Conservation (phyloP, 345 rosid species). For the Firmiana major region DNA sequence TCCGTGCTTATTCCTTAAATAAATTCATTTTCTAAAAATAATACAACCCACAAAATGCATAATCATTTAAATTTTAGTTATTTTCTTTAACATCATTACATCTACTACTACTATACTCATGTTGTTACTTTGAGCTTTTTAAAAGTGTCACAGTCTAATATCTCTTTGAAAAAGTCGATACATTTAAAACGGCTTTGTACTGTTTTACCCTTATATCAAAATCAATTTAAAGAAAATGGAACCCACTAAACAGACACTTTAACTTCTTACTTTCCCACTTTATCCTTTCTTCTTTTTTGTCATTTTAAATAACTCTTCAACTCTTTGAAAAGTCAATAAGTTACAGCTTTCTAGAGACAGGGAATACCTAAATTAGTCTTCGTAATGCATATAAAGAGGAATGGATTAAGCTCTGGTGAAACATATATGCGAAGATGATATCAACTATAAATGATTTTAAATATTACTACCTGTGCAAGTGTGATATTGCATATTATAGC, state of each 20-base stretch:
- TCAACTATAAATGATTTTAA: slow-evolving; percentile 2
- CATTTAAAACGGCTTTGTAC: background rate
- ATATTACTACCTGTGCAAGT: slow-evolving; percentile 71
- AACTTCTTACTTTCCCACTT: background rate
- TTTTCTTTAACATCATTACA: background rate
- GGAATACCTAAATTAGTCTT: background rate
- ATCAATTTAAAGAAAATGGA: background rate
- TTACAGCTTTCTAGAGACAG: background rate
- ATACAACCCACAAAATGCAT: background rate
- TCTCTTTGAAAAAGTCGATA: background rate
- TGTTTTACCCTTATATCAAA: background rate
- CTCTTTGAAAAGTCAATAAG: background rate
- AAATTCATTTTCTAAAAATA: background rate
- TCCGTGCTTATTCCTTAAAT: background rate
- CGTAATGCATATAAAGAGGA: background rate
- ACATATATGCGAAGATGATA: background rate
- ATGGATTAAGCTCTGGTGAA: background rate
- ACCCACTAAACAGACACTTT: background rate
- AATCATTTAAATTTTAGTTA: background rate
- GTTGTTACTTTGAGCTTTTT: background rate
- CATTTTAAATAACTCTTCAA: background rate
- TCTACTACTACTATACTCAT: background rate
- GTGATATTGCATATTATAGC: slow-evolving; percentile 97
- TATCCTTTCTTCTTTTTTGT: background rate
- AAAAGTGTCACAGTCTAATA: background rate